Percentiles rank a stretch among this genome's conserved stretches.
Conservation (phyloP, 2,329 filamentous ascomycete species). For the Botrytis aclada region DNA sequence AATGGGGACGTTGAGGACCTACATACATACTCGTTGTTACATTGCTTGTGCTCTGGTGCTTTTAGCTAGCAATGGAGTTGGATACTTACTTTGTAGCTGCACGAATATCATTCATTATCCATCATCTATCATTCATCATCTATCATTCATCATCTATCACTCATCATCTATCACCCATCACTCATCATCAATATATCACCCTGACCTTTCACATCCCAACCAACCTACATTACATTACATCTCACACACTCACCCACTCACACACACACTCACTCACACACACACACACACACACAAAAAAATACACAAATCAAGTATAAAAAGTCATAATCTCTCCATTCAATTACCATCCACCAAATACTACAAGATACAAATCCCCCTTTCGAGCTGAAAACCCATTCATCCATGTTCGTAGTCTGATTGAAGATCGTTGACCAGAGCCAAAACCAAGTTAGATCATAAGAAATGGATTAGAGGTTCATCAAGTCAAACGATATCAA, state of each 20-base stretch:
- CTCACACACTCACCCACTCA: too few species aligned
- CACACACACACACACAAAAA: not conserved
- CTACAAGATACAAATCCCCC: constrained; percentile 36
- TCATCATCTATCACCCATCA: too few species aligned
- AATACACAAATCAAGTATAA: not conserved
- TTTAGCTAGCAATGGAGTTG: not conserved
- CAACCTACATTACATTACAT: too few species aligned
- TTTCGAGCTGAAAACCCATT: constrained; percentile 4
- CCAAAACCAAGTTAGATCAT: constrained; percentile 11
- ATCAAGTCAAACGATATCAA: constrained; percentile 26
- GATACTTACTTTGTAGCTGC: not conserved
- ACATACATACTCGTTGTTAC: too few species aligned
- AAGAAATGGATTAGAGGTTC: not conserved
- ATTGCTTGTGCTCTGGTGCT: too few species aligned
- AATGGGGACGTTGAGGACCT: too few species aligned
- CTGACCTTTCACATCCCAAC: too few species aligned
- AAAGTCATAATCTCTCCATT: constrained; percentile 31
- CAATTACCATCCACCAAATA: constrained; percentile 34
- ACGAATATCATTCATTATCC: too few species aligned
- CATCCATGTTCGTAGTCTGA: constrained; percentile 15
- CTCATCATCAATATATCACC: too few species aligned
- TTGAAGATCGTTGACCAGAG: constrained; percentile 5
- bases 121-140: too few species aligned
- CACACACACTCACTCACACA: too few species aligned
- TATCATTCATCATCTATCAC: too few species aligned